Base-by-base conservation (phyloP, 345 rosid genomes). In the Syzygium aqueum region DNA sequence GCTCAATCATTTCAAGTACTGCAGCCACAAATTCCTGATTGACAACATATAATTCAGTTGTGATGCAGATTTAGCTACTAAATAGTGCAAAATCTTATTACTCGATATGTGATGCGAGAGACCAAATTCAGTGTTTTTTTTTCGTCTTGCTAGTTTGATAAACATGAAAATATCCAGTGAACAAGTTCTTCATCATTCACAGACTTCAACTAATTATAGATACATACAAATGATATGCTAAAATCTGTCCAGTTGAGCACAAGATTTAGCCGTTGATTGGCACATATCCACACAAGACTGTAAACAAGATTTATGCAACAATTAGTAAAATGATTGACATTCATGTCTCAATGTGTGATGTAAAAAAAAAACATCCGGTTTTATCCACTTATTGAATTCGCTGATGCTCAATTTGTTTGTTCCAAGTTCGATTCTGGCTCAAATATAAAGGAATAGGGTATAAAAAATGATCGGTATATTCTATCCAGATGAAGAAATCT, bases 1-100 rank as follows among this genome's bases (percentile, higher is more conserved):
- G 92, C 84, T 94, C 96, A 87, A 93, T 92, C 89, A 91, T 90
- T 87, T 89, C 89, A 85, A 94, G 91, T 82, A 93, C 93, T 90
- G 92, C 92, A 50, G 87, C 87, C 84, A 91, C 93, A 90, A 92
- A 94, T 88, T 91, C 91, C 94, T 94, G 88, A 84, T 40, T 27
- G 43, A 15, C 52, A 46, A 86, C 43, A 73, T 5, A 51, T 12
- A 57, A 86, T 14, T 33, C 49, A 86, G 54, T 52, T 63, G 43
- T 21, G 10, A 57, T 57, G 63, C 28, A 25, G 63, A 23, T 10
- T 57, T 57, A 23, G 12, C 63, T 57, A 23, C 63, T 57, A 57
- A 57, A 8, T 23, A 4, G 63, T 25, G 13, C 63, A 57, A n/a
- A 63, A 63, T 63, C 8, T 63, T 8, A 63, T 28, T 40, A n/a